These are phyloP conservation scores for Apiotrichum brassicae DNA, from an alignment of 1,284 basidiomycete genomes.

Conservation along the genomic window DNA sequence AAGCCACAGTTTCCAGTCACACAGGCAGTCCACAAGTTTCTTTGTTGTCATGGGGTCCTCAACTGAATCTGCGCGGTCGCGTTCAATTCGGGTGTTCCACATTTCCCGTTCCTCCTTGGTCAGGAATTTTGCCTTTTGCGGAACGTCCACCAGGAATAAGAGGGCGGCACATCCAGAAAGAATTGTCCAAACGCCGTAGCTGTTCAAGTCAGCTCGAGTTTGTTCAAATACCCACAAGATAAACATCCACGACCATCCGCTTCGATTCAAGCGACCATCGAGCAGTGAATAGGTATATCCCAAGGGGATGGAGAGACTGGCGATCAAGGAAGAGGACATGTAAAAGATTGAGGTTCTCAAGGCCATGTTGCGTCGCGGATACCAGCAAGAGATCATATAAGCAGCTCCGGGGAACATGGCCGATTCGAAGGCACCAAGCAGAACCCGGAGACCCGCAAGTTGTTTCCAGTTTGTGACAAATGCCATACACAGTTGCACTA, in stretches of 20 bases:
- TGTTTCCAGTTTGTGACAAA: slow-evolving; percentile 37
- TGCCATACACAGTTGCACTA: slow-evolving; percentile 44
- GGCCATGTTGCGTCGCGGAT: slow-evolving; percentile 49
- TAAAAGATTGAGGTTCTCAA: slow-evolving; percentile 45
- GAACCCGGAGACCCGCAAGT: slow-evolving; percentile 44
- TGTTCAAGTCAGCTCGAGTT: not conserved
- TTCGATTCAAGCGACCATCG: not conserved
- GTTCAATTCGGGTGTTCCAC: slow-evolving; percentile 8
- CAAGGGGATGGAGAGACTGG: slow-evolving; percentile 6
- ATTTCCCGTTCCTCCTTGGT: slow-evolving; percentile 7
- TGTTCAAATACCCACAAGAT: not conserved
- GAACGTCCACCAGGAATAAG: slow-evolving; percentile 10
- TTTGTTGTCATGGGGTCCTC: slow-evolving; percentile 43
- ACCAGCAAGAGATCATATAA: slow-evolving; percentile 49
- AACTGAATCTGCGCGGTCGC: slow-evolving; percentile 38
- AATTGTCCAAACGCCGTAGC: not conserved
- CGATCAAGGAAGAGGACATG: slow-evolving; percentile 25
- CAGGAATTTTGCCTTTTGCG: slow-evolving; percentile 9
- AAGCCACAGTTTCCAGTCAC: slow-evolving; percentile 47
- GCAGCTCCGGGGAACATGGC: slow-evolving; percentile 45
- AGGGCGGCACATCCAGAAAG: not conserved
- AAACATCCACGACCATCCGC: slow-evolving; percentile 9
- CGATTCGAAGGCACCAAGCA: slow-evolving; percentile 45
- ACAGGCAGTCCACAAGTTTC: slow-evolving; percentile 27
- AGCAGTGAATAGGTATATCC: slow-evolving; percentile 8